phyloP scores from a whole-genome alignment of 176 grass and related monocot species.

The Sorghum bicolor region DNA sequence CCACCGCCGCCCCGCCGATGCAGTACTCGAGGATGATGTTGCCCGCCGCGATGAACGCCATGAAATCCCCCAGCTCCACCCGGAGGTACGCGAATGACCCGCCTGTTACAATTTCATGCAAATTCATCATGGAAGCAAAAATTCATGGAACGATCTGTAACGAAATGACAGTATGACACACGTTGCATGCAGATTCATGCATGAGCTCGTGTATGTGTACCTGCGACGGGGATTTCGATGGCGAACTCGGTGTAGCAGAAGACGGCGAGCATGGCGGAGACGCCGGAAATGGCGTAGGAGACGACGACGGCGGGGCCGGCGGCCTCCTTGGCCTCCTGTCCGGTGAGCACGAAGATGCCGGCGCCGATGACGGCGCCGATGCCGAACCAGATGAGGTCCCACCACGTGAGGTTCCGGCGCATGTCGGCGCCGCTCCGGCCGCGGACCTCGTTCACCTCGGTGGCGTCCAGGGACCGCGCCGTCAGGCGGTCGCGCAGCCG shows the following conservation, averaged over 20 bases:
- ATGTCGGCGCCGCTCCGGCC: slow-evolving; percentile 66
- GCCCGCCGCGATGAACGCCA: slow-evolving; percentile 83
- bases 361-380: slow-evolving; percentile 75
- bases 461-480: slow-evolving; percentile 44
- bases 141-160: too few relatives aligned
- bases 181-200: not conserved
- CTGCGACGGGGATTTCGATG: slow-evolving; percentile 88
- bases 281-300: slow-evolving; percentile 77
- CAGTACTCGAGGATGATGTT: slow-evolving; percentile 91
- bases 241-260: slow-evolving; percentile 99
- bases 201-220: not conserved
- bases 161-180: not conserved
- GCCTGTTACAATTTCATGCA: slow-evolving; percentile 7
- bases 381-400: slow-evolving; percentile 82
- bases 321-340: slow-evolving; percentile 51
- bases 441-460: slow-evolving; percentile 64
- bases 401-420: slow-evolving; percentile 65
- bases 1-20: slow-evolving; percentile 63
- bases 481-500: slow-evolving; percentile 49
- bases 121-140: too few relatives aligned
- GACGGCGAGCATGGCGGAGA: slow-evolving; percentile 95
- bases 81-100: slow-evolving; percentile 88
- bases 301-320: slow-evolving; percentile 84
- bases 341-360: slow-evolving; percentile 84
- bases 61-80: slow-evolving; percentile 83